Evolutionary conservation across 1,284 basidiomycete species (phyloP).

Genomic region (Inonotus hispidus): DNA sequence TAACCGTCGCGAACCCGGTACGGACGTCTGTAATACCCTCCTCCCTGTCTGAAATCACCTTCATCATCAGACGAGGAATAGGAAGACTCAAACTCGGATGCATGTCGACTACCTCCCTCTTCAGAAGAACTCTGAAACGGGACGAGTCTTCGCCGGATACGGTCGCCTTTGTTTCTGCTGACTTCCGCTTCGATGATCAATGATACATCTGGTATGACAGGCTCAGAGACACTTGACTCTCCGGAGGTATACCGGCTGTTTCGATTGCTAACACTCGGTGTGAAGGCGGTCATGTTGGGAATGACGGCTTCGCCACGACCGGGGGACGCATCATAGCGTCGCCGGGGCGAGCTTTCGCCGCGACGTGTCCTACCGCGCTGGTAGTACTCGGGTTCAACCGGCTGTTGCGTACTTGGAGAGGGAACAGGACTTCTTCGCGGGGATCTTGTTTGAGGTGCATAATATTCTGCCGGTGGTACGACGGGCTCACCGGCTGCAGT

Average conservation of each 20-base stretch:
- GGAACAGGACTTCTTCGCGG: neutral
- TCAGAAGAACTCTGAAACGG: conserved; percentile 17
- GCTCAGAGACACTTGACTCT: conserved; percentile 16
- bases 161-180: conserved; percentile 4
- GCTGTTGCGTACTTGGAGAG: neutral
- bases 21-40: conserved; percentile 9
- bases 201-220: conserved; percentile 17
- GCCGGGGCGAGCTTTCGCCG: neutral
- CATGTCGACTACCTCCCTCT: conserved; percentile 2
- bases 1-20: conserved; percentile 15
- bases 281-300: conserved; percentile 1
- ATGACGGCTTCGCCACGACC: conserved; percentile 6
- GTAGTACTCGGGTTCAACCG: neutral
- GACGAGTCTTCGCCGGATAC: conserved; percentile 11
- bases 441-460: neutral
- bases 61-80: neutral
- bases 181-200: conserved; percentile 16
- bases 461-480: neutral
- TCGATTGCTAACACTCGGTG: conserved; percentile 2
- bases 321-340: conserved; percentile 5
- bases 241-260: conserved; percentile 18
- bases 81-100: conserved; percentile 1
- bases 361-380: conserved; percentile 5
- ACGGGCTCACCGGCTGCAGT: neutral
- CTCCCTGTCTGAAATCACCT: neutral